Evolutionary conservation across 306 rosid species (phyloP).

Genomic region (Hippophae gyantsensis): DNA sequence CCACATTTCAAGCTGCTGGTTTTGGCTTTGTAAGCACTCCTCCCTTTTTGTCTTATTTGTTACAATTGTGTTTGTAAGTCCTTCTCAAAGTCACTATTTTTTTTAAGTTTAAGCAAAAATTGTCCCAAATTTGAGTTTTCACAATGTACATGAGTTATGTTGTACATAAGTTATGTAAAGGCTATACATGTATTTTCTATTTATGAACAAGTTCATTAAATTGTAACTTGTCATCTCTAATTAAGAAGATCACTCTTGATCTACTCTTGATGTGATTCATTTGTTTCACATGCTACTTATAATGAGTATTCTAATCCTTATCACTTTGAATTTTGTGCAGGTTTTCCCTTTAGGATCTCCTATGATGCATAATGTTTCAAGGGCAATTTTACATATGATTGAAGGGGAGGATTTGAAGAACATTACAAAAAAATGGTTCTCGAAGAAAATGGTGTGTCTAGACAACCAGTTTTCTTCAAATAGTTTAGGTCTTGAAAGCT

Average conservation of each 20-base stretch:
- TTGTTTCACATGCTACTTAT: background rate
- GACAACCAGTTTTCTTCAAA: slow-evolving; percentile 18
- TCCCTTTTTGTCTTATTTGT: background rate
- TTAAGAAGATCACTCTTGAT: background rate
- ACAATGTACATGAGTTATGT: too few species aligned
- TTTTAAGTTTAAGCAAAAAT: background rate
- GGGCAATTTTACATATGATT: slow-evolving; percentile 39
- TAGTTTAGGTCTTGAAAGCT: slow-evolving; percentile 41
- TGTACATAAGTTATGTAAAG: too few species aligned
- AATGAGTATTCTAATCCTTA: background rate
- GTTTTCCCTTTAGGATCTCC: slow-evolving; percentile 35
- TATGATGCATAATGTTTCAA: slow-evolving; percentile 40
- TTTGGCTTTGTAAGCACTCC: slow-evolving; percentile 53
- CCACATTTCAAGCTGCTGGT: slow-evolving; percentile 41
- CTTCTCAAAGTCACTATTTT: background rate
- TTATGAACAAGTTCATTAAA: background rate
- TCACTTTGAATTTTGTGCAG: background rate
- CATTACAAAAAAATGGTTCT: slow-evolving; percentile 37
- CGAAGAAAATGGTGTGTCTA: slow-evolving; percentile 10
- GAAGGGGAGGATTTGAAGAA: slow-evolving; percentile 39
- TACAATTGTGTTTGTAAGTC: too few species aligned
- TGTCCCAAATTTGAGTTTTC: too few species aligned
- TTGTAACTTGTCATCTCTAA: background rate
- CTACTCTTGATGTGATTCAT: background rate
- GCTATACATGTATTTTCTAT: background rate